These are phyloP conservation scores for Gastrolobium bilobum DNA, from an alignment of 306 rosid species.

Conservation along the genomic window DNA sequence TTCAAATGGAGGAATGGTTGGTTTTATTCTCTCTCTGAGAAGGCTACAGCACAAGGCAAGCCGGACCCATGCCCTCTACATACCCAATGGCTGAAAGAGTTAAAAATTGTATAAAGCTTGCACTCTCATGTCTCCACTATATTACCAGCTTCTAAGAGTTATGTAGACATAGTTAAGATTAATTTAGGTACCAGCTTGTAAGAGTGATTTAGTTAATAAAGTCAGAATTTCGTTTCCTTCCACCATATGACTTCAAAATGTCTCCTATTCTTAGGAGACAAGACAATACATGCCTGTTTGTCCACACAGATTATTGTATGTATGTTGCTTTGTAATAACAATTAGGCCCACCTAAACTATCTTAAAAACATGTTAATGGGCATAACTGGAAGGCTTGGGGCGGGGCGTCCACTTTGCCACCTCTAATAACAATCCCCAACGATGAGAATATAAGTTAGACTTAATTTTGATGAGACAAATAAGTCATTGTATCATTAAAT, in stretches of 20 bases:
- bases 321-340: background rate
- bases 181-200: slow-evolving; percentile 1
- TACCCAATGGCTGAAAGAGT: slow-evolving; percentile 83
- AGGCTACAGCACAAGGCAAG: slow-evolving; percentile 72
- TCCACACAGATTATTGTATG: background rate
- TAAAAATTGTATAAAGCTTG: slow-evolving; percentile 65
- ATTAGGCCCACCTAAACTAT: background rate
- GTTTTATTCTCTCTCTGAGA: slow-evolving; percentile 83
- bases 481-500: no score
- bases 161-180: background rate
- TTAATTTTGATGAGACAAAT: background rate
- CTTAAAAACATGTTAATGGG: background rate
- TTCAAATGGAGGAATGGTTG: slow-evolving; percentile 98
- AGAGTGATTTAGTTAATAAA: background rate
- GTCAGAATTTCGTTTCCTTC: background rate
- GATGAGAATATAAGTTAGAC: background rate
- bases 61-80: slow-evolving; percentile 92
- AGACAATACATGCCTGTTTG: background rate
- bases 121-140: slow-evolving; percentile 1
- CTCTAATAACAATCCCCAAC: no score
- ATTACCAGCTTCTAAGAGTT: slow-evolving; percentile 11
- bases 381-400: background rate
- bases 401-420: no score
- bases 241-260: background rate
- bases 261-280: background rate